phyloP scores from a whole-genome alignment of 2,329 filamentous ascomycete species.

The Capronia epimyces region DNA sequence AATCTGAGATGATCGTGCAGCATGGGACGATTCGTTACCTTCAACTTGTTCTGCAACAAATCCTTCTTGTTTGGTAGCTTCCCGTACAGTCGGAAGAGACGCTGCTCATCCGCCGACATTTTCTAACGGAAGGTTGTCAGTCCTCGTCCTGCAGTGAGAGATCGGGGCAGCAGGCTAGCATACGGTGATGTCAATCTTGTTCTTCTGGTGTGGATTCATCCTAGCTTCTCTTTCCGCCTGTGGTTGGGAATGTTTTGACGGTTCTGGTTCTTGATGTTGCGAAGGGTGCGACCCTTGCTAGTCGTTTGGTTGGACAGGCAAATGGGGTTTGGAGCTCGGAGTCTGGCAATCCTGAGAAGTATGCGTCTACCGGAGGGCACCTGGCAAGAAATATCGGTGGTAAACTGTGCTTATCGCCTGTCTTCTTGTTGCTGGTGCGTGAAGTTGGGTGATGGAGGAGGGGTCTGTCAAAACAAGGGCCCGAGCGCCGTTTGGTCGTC shows the following conservation, averaged over 20 bases:
- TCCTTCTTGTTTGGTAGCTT: constrained; percentile 96
- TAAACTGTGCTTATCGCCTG: background rate
- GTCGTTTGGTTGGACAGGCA: background rate
- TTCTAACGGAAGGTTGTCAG: constrained; percentile 54
- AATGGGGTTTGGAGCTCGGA: background rate
- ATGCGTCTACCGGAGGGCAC: background rate
- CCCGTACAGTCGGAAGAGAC: constrained; percentile 93
- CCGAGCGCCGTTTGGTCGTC: constrained; percentile 11
- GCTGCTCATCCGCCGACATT: constrained; percentile 89
- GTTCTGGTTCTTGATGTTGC: background rate
- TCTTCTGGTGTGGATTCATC: constrained; percentile 97
- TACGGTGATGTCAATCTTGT: constrained; percentile 90
- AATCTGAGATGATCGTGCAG: background rate
- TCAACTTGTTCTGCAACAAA: constrained; percentile 94
- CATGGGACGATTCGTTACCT: constrained; percentile 46
- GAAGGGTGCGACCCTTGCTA: constrained; percentile 2
- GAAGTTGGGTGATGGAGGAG: constrained; percentile 5
- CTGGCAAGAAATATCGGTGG: too few relatives aligned
- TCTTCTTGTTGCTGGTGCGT: background rate
- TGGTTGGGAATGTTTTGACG: background rate
- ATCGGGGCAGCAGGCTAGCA: constrained; percentile 2
- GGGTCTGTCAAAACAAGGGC: constrained; percentile 5
- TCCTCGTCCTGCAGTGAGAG: background rate
- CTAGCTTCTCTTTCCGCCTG: constrained; percentile 7
- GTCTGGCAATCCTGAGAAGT: background rate